Base-by-base conservation (phyloP, 139 green algal genomes). In the Microglena sp. region DNA sequence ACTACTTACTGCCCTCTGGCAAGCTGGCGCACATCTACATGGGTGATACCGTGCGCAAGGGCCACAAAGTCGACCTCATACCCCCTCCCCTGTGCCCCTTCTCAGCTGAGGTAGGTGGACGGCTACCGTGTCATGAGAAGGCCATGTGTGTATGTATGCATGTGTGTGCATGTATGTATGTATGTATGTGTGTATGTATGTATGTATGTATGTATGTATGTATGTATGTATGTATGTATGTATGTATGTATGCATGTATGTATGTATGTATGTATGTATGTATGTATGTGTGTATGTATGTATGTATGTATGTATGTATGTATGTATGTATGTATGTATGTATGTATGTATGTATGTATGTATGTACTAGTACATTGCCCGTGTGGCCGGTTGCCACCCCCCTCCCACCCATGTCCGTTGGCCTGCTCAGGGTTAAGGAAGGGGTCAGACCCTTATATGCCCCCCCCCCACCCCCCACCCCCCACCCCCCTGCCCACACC, bases 1-100 rank as follows among this genome's bases (percentile, higher is more conserved):
- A 79, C 58, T 79, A 79, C 73, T 68, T 79, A 58, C 73, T 79
- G 46, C 73, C 73, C 5, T 72, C 67, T 45, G 73, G 73, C 31
- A 62, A 50, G 50, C 68, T 80, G 11, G 73, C 73, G n/a, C 73
- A 80, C 64, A 76, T 80, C 46, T 74, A 72, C 40, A 50, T 75
- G 36, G 73, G 73, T 0, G 73, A 79, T 53, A 75, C 73, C 1
- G 64, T 79, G 8, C 58, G 68, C 30, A 79, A 79, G 58, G 72
- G 70, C 5, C 35, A 68, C 35, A 67, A 64, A 1, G 68, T 79
- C 46, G 73, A 79, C 53, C 33, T 75, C 21, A 50, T 61, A 0
- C 58, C 60, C 3, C 57, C 73, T 2, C 73, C 73, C 11, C 59
- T 53, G 26, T 50, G 70, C 22, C 73, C 73, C 43, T 80, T 73